phyloP scores from a whole-genome alignment of 441 rosid genomes.

The Mallotus repandus region DNA sequence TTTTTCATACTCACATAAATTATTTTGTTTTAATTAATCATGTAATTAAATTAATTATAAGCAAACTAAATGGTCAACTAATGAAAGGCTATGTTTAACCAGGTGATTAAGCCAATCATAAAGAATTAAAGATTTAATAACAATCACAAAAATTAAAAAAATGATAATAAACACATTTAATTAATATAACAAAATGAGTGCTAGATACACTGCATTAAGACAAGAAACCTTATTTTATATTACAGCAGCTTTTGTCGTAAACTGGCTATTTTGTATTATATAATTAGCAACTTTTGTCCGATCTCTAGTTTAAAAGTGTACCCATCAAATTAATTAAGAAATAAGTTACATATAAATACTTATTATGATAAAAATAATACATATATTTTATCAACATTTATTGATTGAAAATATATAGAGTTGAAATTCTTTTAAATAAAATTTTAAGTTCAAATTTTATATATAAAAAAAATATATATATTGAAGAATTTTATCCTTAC shows the following conservation, averaged over 20 bases:
- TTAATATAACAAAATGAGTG: constrained; percentile 2
- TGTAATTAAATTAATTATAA: not conserved
- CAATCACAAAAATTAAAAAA: too few species aligned
- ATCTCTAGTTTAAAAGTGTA: constrained; percentile 17
- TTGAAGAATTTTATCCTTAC: too few species aligned
- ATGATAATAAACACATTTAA: not conserved
- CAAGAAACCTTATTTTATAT: not conserved
- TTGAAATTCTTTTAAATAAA: too few species aligned
- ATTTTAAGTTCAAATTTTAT: too few species aligned
- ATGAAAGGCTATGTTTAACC: not conserved
- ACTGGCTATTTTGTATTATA: constrained; percentile 9
- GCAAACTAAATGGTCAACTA: constrained; percentile 17
- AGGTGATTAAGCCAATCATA: constrained; percentile 5
- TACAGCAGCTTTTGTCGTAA: constrained; percentile 37
- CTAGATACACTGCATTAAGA: constrained; percentile 45
- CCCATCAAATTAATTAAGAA: not conserved
- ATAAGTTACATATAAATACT: too few species aligned
- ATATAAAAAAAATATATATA: too few species aligned
- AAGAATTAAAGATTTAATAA: too few species aligned
- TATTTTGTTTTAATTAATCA: not conserved
- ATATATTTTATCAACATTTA: too few species aligned
- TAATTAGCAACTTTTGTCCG: constrained; percentile 36
- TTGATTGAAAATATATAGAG: too few species aligned
- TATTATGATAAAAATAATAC: too few species aligned
- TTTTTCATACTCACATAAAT: not conserved